Evolutionary conservation across 768 basidiomycete species (phyloP).

Genomic region (Daedalea quercina): DNA sequence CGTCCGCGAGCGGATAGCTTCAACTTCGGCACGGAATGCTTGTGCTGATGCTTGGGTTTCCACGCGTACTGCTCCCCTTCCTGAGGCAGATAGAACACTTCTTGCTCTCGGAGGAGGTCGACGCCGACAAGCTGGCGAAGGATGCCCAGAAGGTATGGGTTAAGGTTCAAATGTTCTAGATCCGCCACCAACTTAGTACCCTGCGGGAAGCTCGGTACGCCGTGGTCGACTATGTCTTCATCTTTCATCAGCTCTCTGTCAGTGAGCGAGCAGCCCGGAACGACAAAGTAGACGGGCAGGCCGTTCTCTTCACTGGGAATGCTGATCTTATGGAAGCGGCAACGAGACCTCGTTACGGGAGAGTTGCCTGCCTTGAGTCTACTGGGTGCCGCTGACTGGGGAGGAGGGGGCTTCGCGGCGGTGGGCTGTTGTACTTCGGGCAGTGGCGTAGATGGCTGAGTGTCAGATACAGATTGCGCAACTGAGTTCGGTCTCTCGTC

Average conservation of each 20-base stretch:
- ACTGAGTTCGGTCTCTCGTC: too few species aligned
- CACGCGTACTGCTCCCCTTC: slow-evolving; percentile 31
- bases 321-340: slow-evolving; percentile 64
- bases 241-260: slow-evolving; percentile 46
- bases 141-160: slow-evolving; percentile 45
- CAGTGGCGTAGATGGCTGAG: neutral
- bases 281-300: slow-evolving; percentile 53
- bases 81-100: slow-evolving; percentile 55
- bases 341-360: slow-evolving; percentile 62
- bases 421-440: neutral
- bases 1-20: slow-evolving; percentile 1
- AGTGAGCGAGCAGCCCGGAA: slow-evolving; percentile 61
- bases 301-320: slow-evolving; percentile 48
- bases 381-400: slow-evolving; percentile 4
- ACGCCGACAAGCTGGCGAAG: slow-evolving; percentile 58
- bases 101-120: slow-evolving; percentile 57
- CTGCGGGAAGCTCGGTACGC: slow-evolving; percentile 47
- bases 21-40: neutral
- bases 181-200: slow-evolving; percentile 33
- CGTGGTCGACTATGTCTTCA: slow-evolving; percentile 57
- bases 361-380: slow-evolving; percentile 23
- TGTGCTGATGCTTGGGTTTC: slow-evolving; percentile 1
- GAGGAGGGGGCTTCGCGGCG: slow-evolving; percentile 2
- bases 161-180: slow-evolving; percentile 45
- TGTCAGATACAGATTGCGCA: too few species aligned